Conservation (phyloP, 2,329 filamentous ascomycete species). For the Amylocarpus encephaloides region DNA sequence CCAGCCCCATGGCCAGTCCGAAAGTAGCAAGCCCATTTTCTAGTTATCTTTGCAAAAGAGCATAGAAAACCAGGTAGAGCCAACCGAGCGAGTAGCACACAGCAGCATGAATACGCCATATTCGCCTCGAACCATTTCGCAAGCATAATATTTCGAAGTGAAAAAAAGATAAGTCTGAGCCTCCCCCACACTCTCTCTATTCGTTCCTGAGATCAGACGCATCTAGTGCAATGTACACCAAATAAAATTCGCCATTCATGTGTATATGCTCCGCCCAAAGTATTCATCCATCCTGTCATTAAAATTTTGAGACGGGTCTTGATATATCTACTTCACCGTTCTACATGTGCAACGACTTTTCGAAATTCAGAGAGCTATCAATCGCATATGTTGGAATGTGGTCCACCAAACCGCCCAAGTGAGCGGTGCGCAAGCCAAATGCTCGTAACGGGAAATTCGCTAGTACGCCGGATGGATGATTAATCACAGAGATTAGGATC, state of each 20-base stretch:
- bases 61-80: neutral
- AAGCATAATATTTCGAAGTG: constrained; percentile 13
- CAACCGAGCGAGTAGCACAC: neutral
- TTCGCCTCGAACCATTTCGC: constrained; percentile 8
- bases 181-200: constrained; percentile 4
- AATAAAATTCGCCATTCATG: constrained; percentile 13
- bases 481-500: constrained; percentile 17
- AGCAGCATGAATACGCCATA: neutral
- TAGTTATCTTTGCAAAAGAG: neutral
- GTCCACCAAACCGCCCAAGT: constrained; percentile 10
- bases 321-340: constrained; percentile 11
- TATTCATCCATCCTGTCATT: constrained; percentile 23
- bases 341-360: constrained; percentile 19
- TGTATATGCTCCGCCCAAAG: constrained; percentile 2
- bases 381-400: constrained; percentile 17
- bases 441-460: constrained; percentile 25
- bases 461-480: constrained; percentile 20
- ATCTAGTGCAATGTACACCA: constrained; percentile 15
- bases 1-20: neutral
- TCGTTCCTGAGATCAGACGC: constrained; percentile 7
- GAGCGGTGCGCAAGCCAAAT: constrained; percentile 12
- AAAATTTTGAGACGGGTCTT: constrained; percentile 15
- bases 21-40: constrained; percentile 1
- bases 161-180: constrained; percentile 11
- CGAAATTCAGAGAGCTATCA: constrained; percentile 17